phyloP scores from a whole-genome alignment of 352 stramenopile genomes.

The Phytophthora tentaculata region DNA sequence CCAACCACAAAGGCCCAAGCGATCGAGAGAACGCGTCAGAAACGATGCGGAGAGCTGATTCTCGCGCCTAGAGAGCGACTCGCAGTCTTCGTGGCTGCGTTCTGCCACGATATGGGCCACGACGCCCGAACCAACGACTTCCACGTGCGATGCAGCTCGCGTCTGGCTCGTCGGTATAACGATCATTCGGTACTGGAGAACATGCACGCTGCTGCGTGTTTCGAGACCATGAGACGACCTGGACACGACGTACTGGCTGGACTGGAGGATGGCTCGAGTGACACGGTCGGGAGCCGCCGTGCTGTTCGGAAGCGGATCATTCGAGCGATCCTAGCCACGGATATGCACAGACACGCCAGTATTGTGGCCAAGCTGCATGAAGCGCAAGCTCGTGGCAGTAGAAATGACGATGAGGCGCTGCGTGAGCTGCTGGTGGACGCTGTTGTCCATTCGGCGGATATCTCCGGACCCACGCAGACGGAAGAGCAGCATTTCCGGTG shows the following conservation, averaged over 20 bases:
- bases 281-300: constrained; percentile 27
- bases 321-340: constrained; percentile 80
- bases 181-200: constrained; percentile 91
- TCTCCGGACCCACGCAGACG: constrained; percentile 72
- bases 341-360: constrained; percentile 80
- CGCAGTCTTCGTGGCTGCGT: constrained; percentile 77
- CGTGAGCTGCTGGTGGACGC: constrained; percentile 75
- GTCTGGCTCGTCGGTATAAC: constrained; percentile 87
- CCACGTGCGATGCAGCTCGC: constrained; percentile 77
- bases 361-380: constrained; percentile 79
- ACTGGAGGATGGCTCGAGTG: constrained; percentile 35
- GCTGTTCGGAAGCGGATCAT: constrained; percentile 76
- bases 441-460: constrained; percentile 82
- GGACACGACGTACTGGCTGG: constrained; percentile 74
- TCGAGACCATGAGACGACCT: constrained; percentile 75
- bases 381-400: constrained; percentile 62
- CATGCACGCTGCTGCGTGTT: constrained; percentile 84
- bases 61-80: constrained; percentile 63
- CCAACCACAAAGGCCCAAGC: constrained; percentile 30
- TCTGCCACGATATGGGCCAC: constrained; percentile 91
- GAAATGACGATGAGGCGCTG: constrained; percentile 57
- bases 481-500: constrained; percentile 68
- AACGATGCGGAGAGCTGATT: constrained; percentile 46
- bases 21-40: constrained; percentile 29
- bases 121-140: constrained; percentile 91